Percentiles rank a stretch among this genome's conserved stretches.
Conservation (phyloP, 495 filamentous ascomycete genomes). For the Astrothelium macrocarpum region DNA sequence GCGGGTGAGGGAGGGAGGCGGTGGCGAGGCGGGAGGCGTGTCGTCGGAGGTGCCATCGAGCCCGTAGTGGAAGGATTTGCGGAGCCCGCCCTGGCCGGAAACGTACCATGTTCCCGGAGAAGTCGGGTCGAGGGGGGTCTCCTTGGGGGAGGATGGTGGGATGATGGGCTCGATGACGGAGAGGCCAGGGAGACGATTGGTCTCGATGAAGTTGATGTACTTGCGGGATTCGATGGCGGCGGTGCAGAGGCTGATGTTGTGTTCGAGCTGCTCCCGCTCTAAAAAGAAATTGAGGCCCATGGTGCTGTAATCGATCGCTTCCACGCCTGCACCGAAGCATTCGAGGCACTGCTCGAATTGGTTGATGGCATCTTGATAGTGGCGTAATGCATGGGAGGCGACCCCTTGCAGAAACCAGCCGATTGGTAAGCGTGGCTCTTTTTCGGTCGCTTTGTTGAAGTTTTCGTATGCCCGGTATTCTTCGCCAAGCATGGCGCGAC, state of each 20-base stretch:
- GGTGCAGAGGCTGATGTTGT: not conserved
- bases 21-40: not conserved
- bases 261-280: not conserved
- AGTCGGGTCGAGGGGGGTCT: not conserved
- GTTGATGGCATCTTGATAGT: not conserved
- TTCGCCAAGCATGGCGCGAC: not conserved
- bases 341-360: not conserved
- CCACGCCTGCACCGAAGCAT: not conserved
- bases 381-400: not conserved
- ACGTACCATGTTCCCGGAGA: not conserved
- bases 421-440: not conserved
- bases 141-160: not conserved
- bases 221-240: not conserved
- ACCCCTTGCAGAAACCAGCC: not conserved
- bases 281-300: not conserved
- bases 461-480: not conserved
- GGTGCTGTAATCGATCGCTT: not conserved
- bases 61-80: not conserved
- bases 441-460: not conserved
- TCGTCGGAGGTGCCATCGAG: not conserved
- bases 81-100: not conserved
- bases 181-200: not conserved
- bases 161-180: not conserved
- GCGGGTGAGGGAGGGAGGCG: not conserved
- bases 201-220: not conserved